phyloP scores from a whole-genome alignment of 202 grass and related monocot species.

The Schoenoplectus tabernaemontani region DNA sequence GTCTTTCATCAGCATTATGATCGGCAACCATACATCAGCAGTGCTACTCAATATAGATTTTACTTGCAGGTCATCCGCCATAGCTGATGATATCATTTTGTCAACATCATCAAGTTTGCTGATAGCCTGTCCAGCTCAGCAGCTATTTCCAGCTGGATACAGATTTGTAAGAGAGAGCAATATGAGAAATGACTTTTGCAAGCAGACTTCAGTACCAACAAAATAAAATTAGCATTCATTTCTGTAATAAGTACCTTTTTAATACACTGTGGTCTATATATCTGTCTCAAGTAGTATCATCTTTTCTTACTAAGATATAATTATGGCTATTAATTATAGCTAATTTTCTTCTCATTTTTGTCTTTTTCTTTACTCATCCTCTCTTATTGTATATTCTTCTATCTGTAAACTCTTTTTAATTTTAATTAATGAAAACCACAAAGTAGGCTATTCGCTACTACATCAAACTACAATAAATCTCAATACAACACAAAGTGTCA shows the following conservation, averaged over 20 bases:
- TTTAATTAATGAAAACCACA: too few relatives aligned
- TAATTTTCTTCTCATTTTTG: too few relatives aligned
- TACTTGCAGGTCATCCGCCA: constrained; percentile 66
- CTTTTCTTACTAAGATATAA: neutral
- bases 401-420: too few relatives aligned
- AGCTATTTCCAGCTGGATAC: constrained; percentile 63
- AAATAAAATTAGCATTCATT: neutral
- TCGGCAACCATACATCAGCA: constrained; percentile 77
- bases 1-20: constrained; percentile 69
- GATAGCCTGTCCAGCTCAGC: constrained; percentile 80
- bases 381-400: too few relatives aligned
- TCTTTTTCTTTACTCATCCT: too few relatives aligned
- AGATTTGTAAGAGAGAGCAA: neutral
- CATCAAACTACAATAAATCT: neutral
- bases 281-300: neutral
- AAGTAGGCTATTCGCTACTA: too few relatives aligned
- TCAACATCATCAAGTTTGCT: constrained; percentile 67
- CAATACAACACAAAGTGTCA: neutral
- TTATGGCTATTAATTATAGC: neutral
- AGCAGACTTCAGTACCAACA: neutral
- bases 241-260: neutral
- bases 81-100: constrained; percentile 90
- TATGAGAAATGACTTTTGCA: constrained; percentile 7
- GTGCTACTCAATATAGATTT: constrained; percentile 82
- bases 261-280: neutral